Evolutionary conservation across 192 early-diverging fungal genomes (phyloP), one percentile per base, ranked within the genome.

Genomic region (Dissophora ornata): DNA sequence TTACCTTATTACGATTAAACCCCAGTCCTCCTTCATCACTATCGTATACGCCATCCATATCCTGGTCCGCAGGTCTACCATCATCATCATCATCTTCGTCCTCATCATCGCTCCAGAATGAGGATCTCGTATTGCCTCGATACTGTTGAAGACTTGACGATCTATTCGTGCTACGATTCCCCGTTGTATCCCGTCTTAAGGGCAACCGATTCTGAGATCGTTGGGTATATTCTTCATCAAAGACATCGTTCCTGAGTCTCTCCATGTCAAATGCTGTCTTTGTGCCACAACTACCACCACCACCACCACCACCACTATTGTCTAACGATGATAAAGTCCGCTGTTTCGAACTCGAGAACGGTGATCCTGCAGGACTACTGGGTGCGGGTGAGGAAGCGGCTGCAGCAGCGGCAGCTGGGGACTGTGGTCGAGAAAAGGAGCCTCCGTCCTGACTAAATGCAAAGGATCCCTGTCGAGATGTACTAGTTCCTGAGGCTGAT

Each of bases 231-330:
- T 55, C 53, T 4, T 50, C 41, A 7, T 48, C 50, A 51, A 47
- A 18, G 11, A 75, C 50, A 33, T 53, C 54, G 15, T 33, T 30
- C 29, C 47, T 47, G 0, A 75, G 41, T 4, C 42, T 52, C 1
- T 58, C 36, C 57, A 75, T 55, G 16, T 66, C 57, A 54, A 75
- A 66, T 25, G 53, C 11, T 10, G 4, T 38, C 38, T 45, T 28
- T 45, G 19, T 33, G 0, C 10, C 11, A 8, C 50, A 0, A 8
- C 26, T 3, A 29, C 10, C 7, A 26, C 36, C 36, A 18, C 1
- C 15, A 56, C 34, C 3, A 22, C 54, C 54, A 46, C 28, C 9
- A 30, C 19, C 13, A 30, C 36, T 12, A 38, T 38, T 38, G 36
- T 38, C n/a, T n/a, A n/a, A n/a, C n/a, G n/a, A n/a, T n/a, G n/a